Percentiles rank a stretch among this genome's conserved stretches.
These are phyloP conservation scores for Metrosideros polymorpha DNA, from an alignment of 441 rosid species.

Conservation along the genomic window DNA sequence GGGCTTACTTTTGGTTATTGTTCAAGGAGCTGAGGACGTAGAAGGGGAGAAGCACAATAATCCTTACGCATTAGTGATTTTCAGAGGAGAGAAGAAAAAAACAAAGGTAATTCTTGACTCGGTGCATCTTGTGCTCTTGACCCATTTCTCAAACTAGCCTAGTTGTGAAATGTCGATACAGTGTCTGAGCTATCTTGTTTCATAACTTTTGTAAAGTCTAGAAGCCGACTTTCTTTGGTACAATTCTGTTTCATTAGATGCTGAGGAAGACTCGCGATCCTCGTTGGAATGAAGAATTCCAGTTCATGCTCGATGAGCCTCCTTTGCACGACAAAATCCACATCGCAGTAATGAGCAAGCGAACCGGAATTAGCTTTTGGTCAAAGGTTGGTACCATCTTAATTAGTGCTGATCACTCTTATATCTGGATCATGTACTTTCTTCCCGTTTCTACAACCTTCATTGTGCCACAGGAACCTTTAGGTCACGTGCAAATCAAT, in stretches of 20 bases:
- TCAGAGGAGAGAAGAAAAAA: conserved; percentile 36
- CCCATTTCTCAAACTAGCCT: background rate
- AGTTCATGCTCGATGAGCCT: conserved; percentile 74
- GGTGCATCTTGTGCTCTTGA: conserved; percentile 10
- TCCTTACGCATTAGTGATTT: conserved; percentile 62
- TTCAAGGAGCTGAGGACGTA: conserved; percentile 75
- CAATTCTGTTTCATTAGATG: conserved; percentile 29
- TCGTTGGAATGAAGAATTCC: conserved; percentile 80
- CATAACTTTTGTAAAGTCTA: background rate
- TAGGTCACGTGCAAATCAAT: conserved; percentile 80
- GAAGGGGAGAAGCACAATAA: conserved; percentile 73
- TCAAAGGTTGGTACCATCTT: conserved; percentile 37
- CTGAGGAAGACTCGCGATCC: conserved; percentile 67
- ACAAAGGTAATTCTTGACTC: conserved; percentile 36
- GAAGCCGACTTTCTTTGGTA: background rate
- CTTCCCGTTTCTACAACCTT: background rate
- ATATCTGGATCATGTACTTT: background rate
- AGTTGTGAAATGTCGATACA: background rate
- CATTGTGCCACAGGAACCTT: conserved; percentile 39
- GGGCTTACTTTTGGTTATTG: conserved; percentile 68
- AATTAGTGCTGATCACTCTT: background rate
- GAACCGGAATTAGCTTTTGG: conserved; percentile 51
- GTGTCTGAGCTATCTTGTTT: background rate
- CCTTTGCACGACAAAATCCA: conserved; percentile 73
- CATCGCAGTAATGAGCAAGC: conserved; percentile 68